Base-by-base conservation (phyloP, 2,329 filamentous ascomycete species). In the Balansia obtecta region DNA sequence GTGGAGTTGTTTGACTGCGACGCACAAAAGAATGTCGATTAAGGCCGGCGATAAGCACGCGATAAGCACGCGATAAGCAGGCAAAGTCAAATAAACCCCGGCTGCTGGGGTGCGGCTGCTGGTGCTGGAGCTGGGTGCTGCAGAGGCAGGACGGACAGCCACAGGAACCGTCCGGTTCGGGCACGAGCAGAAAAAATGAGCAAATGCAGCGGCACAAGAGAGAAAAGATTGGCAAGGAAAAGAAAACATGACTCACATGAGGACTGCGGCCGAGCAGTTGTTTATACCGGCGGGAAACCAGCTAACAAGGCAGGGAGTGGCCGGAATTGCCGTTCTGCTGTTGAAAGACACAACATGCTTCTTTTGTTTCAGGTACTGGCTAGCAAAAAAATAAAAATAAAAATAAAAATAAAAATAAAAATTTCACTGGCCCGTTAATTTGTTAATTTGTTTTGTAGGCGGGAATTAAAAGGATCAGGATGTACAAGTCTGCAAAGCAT, bases 241-340 rank as follows among this genome's bases (percentile, higher is more conserved):
- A 42, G n/a, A 20, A 22, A 42, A 9, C 6, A 45, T 1, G 11
- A 33, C 16, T n/a, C 15, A 40, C 10, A 18, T 6, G 16, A 40
- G 27, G 41, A 44, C 20, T 30, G 22, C 22, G 22, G 8, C 15
- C 22, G 15, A 9, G 13, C 18, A 30, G 39, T 10, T 37, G 41
- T 50, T 50, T 50, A 45, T 45, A 40, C 22, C 41, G 12, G 20
- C 41, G 7, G 7, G 13, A 18, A 4, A 15, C 12, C 40, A 42
- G 12, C 18, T 6, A 34, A 20, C n/a, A 20, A 16, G 16, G 40
- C 27, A 49, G 15, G 22, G 48, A 45, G 49, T 46, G 49, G 49
- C 49, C 44, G 49, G 49, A 50, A 50, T 50, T 42, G 38, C 18
- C 22, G 27, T 45, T 41, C 8, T 20, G 4, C 18, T 20, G 18